Evolutionary conservation across 148 eudicot genomes (phyloP), one percentile per base, ranked within the genome.

Genomic region (Camellia granthamiana): DNA sequence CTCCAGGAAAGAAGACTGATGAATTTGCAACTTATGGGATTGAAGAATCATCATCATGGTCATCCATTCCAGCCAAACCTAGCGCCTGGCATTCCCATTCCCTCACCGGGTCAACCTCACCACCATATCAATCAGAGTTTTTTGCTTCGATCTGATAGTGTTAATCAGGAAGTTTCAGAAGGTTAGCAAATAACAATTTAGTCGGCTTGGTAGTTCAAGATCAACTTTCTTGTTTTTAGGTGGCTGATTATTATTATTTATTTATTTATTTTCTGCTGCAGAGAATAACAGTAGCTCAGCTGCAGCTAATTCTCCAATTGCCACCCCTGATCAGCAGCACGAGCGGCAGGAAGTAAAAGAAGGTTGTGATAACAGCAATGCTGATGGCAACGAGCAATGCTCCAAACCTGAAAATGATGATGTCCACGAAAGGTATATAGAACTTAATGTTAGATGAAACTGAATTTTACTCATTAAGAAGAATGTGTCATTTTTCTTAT

Each of bases 1-100:
- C 84, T 85, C 52, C 97, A 93, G 72, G 95, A 88, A 41, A 85
- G 97, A 81, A 90, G 98, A 78, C 67, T 96, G 56, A 91, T 93
- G 97, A 90, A 89, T 82, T 64, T 96, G 74, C 94, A 96, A 64
- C 87, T 96, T 64, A 76, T 88, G 77, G 97, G 94, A 67, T 60
- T 92, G 81, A 91, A 89, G 67, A 88, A 83, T 79, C 88, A 82
- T 14, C 86, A 81, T 13, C 83, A 72, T 70, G 87, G 76, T 23
- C 86, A 67, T 21, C 90, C 83, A 15, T 81, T 85, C 55, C 94
- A 85, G 6, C 86, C 85, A 21, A 84, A 71, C 79, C 67, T 80
- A 14, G 73, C 87, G 0, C 65, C 80, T 0, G 83, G 87, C 12
- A 78, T 83, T 60, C 86, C 84, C 2, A 41, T 77, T 52, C 72